Evolutionary conservation across 306 rosid species (phyloP).

Genomic region (Citrullus amarus): DNA sequence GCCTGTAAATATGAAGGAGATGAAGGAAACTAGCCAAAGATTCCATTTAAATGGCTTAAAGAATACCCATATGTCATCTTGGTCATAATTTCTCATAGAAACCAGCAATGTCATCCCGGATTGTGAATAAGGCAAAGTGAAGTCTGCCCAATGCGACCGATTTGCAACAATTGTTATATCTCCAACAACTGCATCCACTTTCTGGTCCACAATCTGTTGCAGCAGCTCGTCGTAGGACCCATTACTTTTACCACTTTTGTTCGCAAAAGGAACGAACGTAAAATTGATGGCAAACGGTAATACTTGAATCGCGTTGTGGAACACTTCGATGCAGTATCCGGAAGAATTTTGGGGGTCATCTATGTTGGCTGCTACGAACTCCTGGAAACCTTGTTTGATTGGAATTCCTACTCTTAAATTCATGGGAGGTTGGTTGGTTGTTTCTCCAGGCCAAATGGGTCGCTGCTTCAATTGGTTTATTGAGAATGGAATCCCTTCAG

Average conservation of each 20-base stretch:
- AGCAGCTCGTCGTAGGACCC: neutral
- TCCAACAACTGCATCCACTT: constrained; percentile 16
- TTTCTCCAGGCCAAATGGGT: neutral
- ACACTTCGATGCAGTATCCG: constrained; percentile 1
- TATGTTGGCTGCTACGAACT: neutral
- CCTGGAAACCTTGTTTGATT: neutral
- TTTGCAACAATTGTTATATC: constrained; percentile 1
- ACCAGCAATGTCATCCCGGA: constrained; percentile 1
- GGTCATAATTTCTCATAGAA: neutral
- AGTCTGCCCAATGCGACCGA: constrained; percentile 2
- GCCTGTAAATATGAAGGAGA: neutral
- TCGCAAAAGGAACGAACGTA: neutral
- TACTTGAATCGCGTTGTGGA: neutral
- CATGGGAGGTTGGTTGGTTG: neutral
- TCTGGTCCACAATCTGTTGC: neutral
- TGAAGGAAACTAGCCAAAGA: neutral
- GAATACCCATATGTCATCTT: neutral
- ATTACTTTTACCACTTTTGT: neutral
- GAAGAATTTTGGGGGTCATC: neutral
- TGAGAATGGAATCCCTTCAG: neutral
- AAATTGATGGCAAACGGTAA: neutral
- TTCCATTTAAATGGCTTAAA: neutral
- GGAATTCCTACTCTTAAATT: neutral
- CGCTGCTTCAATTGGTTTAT: neutral
- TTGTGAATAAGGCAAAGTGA: constrained; percentile 6